Evolutionary conservation across 2,329 filamentous ascomycete genomes (phyloP).

Genomic region (Fragosphaeria purpurea): DNA sequence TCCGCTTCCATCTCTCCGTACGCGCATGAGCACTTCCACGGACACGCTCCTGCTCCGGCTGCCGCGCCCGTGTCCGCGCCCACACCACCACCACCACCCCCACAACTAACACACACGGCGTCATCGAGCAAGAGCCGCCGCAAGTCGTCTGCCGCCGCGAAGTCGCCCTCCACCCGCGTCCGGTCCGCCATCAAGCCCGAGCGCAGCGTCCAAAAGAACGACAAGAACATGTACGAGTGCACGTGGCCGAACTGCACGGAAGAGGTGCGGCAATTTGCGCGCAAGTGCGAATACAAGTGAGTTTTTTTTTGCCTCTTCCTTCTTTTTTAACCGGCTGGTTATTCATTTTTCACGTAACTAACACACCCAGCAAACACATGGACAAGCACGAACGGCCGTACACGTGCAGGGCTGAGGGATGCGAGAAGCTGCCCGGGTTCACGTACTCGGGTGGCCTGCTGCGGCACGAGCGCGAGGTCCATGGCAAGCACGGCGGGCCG

Average conservation of each 20-base stretch:
- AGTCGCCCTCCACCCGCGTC: slow-evolving; percentile 23
- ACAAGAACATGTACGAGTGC: slow-evolving; percentile 69
- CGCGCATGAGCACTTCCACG: too few relatives aligned
- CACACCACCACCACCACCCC: too few relatives aligned
- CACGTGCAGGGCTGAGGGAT: slow-evolving; percentile 70
- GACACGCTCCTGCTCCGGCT: too few relatives aligned
- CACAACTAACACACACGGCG: too few relatives aligned
- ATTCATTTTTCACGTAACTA: too few relatives aligned
- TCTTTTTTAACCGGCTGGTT: not conserved
- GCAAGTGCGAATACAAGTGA: slow-evolving; percentile 93
- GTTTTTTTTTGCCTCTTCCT: slow-evolving; percentile 24
- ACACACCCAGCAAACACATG: slow-evolving; percentile 76
- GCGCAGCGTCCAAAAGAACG: slow-evolving; percentile 49
- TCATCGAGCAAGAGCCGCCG: too few relatives aligned
- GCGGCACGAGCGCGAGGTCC: slow-evolving; percentile 86
- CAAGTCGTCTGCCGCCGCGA: too few relatives aligned
- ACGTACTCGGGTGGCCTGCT: slow-evolving; percentile 88
- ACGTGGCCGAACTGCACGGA: slow-evolving; percentile 59
- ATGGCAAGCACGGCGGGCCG: slow-evolving; percentile 79
- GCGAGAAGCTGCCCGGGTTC: slow-evolving; percentile 86
- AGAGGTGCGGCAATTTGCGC: slow-evolving; percentile 55
- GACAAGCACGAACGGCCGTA: slow-evolving; percentile 95
- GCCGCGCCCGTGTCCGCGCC: too few relatives aligned
- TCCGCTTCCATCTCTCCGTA: too few relatives aligned
- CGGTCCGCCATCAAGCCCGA: slow-evolving; percentile 51